phyloP scores from a whole-genome alignment of 1,284 basidiomycete genomes.

The Ustilago loliicola region DNA sequence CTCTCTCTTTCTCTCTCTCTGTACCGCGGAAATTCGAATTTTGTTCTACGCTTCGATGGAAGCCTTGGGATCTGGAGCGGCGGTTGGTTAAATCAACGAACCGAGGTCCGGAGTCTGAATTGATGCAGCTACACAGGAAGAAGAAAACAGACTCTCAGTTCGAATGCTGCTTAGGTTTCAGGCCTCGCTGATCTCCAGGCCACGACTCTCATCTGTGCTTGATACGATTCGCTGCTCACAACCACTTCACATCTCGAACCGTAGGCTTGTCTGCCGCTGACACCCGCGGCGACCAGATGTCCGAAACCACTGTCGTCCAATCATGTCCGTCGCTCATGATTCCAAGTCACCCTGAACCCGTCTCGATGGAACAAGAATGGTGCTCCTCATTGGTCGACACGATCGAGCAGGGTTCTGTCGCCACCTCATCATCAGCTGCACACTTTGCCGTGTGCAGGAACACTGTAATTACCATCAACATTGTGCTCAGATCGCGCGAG shows the following conservation, averaged over 20 bases:
- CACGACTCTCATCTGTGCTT: not conserved
- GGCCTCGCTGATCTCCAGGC: not conserved
- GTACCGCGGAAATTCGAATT: not conserved
- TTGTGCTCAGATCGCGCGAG: not conserved
- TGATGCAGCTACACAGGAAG: not conserved
- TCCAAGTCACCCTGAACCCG: not conserved
- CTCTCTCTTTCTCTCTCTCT: too few species aligned
- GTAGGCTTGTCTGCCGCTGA: slow-evolving; percentile 2
- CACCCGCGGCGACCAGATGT: slow-evolving; percentile 8
- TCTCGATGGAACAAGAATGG: too few species aligned
- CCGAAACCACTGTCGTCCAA: not conserved
- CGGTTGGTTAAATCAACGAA: slow-evolving; percentile 24
- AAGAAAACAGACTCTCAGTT: too few species aligned
- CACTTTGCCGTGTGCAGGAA: not conserved
- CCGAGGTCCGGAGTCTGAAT: slow-evolving; percentile 32
- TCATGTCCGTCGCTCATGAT: not conserved
- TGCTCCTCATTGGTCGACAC: not conserved
- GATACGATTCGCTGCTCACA: not conserved
- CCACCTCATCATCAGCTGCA: not conserved
- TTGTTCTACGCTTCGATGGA: not conserved
- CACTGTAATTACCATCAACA: not conserved
- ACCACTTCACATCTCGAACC: slow-evolving; percentile 3
- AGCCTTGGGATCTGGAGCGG: slow-evolving; percentile 10
- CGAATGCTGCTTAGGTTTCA: too few species aligned
- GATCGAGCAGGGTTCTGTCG: not conserved